Percentiles rank a stretch among this genome's conserved stretches.
Conservation (phyloP, 495 filamentous ascomycete species). For the Chaetomium cochliodes region DNA sequence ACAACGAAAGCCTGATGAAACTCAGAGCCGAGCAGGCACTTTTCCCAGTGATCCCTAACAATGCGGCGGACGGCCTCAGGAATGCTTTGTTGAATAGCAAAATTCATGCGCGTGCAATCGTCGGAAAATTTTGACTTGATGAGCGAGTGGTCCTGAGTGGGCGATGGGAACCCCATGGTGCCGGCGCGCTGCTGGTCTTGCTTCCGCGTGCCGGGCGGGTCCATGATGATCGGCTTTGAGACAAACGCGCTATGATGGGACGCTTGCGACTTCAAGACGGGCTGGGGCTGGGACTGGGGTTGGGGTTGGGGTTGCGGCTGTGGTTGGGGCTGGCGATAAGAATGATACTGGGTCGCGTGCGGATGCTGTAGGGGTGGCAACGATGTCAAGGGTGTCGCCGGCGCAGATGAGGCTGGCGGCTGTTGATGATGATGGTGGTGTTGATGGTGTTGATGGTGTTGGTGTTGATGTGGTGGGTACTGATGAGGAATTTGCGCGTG, state of each 20-base stretch:
- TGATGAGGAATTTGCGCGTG: conserved; percentile 14
- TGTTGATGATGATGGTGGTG: conserved; percentile 16
- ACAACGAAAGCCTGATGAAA: conserved; percentile 53
- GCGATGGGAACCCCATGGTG: conserved; percentile 42
- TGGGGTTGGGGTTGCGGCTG: too few relatives aligned
- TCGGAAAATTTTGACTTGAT: conserved; percentile 43
- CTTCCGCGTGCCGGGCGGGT: conserved; percentile 36
- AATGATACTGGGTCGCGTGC: conserved; percentile 1
- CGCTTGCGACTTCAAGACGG: not conserved
- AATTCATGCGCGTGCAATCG: conserved; percentile 44
- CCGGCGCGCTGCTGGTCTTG: conserved; percentile 11
- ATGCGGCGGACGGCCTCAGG: conserved; percentile 47
- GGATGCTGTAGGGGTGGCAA: conserved; percentile 16
- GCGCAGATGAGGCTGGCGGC: conserved; percentile 4
- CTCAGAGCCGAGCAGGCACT: conserved; percentile 50
- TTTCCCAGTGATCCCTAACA: conserved; percentile 51
- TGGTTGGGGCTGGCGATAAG: conserved; percentile 16
- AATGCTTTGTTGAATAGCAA: conserved; percentile 42
- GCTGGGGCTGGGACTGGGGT: conserved; percentile 15
- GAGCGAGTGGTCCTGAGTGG: conserved; percentile 37
- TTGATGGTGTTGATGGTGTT: conserved; percentile 3
- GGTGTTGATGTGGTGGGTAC: not conserved
- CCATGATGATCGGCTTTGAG: conserved; percentile 44
- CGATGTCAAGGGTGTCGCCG: conserved; percentile 14
- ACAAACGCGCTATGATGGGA: conserved; percentile 6